Evolutionary conservation across 2,329 filamentous ascomycete species (phyloP).

Genomic region (Beauveria medogensis): DNA sequence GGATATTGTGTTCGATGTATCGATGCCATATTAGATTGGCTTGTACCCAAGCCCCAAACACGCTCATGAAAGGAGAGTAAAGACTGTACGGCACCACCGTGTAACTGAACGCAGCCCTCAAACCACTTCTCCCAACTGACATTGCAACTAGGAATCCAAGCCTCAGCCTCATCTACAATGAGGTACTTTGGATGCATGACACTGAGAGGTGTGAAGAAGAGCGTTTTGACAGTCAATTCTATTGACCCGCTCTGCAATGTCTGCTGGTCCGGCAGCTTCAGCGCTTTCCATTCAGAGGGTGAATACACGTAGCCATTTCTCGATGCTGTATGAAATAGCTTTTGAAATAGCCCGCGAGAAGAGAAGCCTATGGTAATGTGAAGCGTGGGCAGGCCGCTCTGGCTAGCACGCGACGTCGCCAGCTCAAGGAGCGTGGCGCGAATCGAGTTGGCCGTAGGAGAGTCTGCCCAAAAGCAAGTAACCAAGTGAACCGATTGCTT

Average conservation of each 20-base stretch:
- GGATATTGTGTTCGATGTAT: background rate
- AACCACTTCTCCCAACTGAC: slow-evolving; percentile 86
- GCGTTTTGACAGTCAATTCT: slow-evolving; percentile 62
- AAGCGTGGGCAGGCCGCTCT: slow-evolving; percentile 29
- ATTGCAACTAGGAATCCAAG: slow-evolving; percentile 72
- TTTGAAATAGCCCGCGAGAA: slow-evolving; percentile 63
- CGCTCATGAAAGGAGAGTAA: slow-evolving; percentile 58
- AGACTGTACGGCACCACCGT: slow-evolving; percentile 51
- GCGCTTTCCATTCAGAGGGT: slow-evolving; percentile 48
- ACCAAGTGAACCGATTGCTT: slow-evolving; percentile 63
- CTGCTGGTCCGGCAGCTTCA: slow-evolving; percentile 55
- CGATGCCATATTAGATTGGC: slow-evolving; percentile 7
- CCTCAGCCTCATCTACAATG: slow-evolving; percentile 57
- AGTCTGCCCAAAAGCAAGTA: slow-evolving; percentile 75
- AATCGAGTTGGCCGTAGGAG: slow-evolving; percentile 51
- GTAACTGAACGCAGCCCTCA: slow-evolving; percentile 64
- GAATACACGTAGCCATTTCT: slow-evolving; percentile 54
- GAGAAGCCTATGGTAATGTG: slow-evolving; percentile 70
- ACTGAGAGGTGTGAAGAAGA: slow-evolving; percentile 73
- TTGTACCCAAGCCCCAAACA: slow-evolving; percentile 50
- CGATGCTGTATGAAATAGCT: slow-evolving; percentile 63
- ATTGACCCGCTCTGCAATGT: slow-evolving; percentile 49
- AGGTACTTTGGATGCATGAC: slow-evolving; percentile 87
- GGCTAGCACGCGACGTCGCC: slow-evolving; percentile 35
- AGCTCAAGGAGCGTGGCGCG: slow-evolving; percentile 50